phyloP scores from a whole-genome alignment of 2,329 filamentous ascomycete genomes.

The Aspergillus costaricaensis region DNA sequence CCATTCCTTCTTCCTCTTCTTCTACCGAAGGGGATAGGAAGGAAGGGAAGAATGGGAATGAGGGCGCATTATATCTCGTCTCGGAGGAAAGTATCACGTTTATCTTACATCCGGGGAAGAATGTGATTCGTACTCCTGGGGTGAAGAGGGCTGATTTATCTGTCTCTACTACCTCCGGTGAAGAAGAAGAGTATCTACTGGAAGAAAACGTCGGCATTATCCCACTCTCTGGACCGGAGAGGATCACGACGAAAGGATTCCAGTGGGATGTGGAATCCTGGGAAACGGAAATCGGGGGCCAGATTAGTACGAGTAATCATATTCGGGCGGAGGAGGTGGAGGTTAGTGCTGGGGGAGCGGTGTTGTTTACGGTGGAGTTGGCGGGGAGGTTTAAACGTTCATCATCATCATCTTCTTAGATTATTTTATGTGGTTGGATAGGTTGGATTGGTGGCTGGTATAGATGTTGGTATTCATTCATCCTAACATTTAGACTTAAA shows the following conservation, averaged over 20 bases:
- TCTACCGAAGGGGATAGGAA: no score
- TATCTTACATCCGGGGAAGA: slow-evolving; percentile 69
- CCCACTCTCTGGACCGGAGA: slow-evolving; percentile 74
- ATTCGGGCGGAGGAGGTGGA: slow-evolving; percentile 63
- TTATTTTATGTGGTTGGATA: no score
- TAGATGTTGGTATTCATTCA: background rate
- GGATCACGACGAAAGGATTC: slow-evolving; percentile 77
- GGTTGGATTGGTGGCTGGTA: no score
- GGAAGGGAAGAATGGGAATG: no score
- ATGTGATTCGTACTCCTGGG: slow-evolving; percentile 66
- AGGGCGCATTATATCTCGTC: slow-evolving; percentile 72
- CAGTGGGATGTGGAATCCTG: slow-evolving; percentile 90
- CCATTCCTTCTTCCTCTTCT: background rate
- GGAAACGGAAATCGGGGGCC: slow-evolving; percentile 73
- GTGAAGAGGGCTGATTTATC: slow-evolving; percentile 21
- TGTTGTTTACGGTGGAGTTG: slow-evolving; percentile 75
- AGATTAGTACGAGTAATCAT: slow-evolving; percentile 79
- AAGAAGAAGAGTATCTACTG: slow-evolving; percentile 48
- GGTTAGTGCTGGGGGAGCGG: slow-evolving; percentile 63
- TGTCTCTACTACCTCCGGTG: background rate
- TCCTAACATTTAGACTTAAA: background rate
- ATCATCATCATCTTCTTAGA: no score
- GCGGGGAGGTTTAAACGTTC: slow-evolving; percentile 39
- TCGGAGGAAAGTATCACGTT: slow-evolving; percentile 81
- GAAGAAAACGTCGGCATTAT: slow-evolving; percentile 83